Conservation (phyloP, 768 basidiomycete species). For the Boletellus ananiceps region DNA sequence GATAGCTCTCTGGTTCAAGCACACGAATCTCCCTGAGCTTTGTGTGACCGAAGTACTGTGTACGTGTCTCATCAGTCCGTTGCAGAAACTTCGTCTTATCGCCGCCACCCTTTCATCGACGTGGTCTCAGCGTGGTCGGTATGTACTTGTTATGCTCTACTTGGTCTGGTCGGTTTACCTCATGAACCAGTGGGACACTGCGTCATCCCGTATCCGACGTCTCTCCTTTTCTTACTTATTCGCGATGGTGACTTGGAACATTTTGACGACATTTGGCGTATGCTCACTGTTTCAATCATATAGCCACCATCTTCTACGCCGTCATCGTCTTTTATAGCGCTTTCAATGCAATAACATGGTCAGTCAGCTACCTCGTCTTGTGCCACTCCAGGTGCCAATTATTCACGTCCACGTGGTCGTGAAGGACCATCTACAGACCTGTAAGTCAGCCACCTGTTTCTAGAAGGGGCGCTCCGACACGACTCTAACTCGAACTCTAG, state of each 20-base stretch:
- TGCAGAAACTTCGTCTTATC: neutral
- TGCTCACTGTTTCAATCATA: neutral
- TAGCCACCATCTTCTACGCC: slow-evolving; percentile 6
- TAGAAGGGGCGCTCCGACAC: neutral
- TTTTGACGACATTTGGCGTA: too few relatives aligned
- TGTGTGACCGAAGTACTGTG: neutral
- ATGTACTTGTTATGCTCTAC: neutral
- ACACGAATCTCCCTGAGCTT: neutral
- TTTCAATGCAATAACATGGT: slow-evolving; percentile 1
- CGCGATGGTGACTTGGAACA: slow-evolving; percentile 8
- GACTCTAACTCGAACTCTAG: neutral
- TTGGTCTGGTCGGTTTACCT: neutral
- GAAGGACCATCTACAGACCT: neutral
- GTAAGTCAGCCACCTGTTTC: neutral
- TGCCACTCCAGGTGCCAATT: neutral
- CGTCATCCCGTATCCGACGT: slow-evolving; percentile 7
- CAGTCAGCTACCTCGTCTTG: neutral
- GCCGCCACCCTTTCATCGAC: neutral
- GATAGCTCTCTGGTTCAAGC: neutral
- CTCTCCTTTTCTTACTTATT: slow-evolving; percentile 4
- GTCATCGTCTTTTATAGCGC: neutral
- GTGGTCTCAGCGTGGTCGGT: neutral
- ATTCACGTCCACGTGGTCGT: neutral
- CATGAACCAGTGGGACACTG: slow-evolving; percentile 1
- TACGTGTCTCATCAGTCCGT: neutral